phyloP scores from a whole-genome alignment of 2,329 filamentous ascomycete species.

The Juglanconis sp. region DNA sequence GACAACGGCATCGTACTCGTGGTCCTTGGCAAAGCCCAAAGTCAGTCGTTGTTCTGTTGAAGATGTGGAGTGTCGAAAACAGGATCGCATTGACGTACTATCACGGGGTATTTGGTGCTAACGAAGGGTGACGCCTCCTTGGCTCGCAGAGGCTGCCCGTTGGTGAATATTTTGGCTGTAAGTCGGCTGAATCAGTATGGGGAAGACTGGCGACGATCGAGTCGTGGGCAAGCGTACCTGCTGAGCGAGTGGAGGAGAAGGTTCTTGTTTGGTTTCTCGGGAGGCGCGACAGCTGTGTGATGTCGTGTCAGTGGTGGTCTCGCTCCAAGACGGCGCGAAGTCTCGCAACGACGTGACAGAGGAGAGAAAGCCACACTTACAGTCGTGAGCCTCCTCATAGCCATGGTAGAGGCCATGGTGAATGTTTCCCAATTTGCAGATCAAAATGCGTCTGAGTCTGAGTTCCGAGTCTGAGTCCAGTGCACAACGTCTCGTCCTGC shows the following conservation, averaged over 20 bases:
- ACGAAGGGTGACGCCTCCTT: constrained; percentile 89
- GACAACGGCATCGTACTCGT: constrained; percentile 97
- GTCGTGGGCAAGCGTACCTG: constrained; percentile 53
- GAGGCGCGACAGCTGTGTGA: constrained; percentile 58
- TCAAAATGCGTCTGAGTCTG: constrained; percentile 22
- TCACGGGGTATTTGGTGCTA: constrained; percentile 88
- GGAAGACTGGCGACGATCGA: neutral
- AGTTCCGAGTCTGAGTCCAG: constrained; percentile 30
- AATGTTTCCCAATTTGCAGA: constrained; percentile 15
- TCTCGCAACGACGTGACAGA: neutral
- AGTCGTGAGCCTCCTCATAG: constrained; percentile 59
- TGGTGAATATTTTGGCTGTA: constrained; percentile 79
- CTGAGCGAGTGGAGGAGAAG: constrained; percentile 84
- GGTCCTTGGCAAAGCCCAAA: constrained; percentile 58
- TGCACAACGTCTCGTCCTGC: constrained; percentile 22
- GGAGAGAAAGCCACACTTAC: constrained; percentile 39
- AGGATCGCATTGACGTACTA: constrained; percentile 58
- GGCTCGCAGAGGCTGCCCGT: constrained; percentile 73
- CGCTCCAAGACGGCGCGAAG: neutral
- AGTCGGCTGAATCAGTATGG: constrained; percentile 11
- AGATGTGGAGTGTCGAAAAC: constrained; percentile 3
- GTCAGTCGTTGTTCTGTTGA: constrained; percentile 16
- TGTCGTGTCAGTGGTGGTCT: constrained; percentile 18
- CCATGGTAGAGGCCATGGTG: constrained; percentile 61
- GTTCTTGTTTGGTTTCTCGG: constrained; percentile 65